phyloP scores from a whole-genome alignment of 1,139 yeast genomes.

The Yamadazyma trypodendri region DNA sequence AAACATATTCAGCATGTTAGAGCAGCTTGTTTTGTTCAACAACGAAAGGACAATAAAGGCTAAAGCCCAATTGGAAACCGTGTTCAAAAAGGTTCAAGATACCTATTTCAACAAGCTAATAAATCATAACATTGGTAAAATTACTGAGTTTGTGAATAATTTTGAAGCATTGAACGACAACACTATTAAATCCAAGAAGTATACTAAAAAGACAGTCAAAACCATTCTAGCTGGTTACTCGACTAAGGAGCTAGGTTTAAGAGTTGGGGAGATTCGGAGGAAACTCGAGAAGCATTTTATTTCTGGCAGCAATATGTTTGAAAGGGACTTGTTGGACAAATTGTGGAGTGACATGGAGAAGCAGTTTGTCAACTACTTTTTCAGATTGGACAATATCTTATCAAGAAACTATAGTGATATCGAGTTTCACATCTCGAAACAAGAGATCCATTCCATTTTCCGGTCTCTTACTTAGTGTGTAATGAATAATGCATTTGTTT shows the following conservation, averaged over 20 bases:
- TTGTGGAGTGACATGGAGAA: slow-evolving; percentile 45
- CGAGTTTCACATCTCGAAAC: slow-evolving; percentile 34
- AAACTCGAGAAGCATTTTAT: slow-evolving; percentile 61
- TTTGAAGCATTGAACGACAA: slow-evolving; percentile 53
- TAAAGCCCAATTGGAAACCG: slow-evolving; percentile 43
- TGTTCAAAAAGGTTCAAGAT: slow-evolving; percentile 46
- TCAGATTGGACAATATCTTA: slow-evolving; percentile 37
- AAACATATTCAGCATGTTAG: slow-evolving; percentile 59
- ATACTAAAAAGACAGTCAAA: slow-evolving; percentile 57
- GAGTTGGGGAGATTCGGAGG: slow-evolving; percentile 55
- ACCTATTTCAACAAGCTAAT: slow-evolving; percentile 48
- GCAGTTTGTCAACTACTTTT: slow-evolving; percentile 35
- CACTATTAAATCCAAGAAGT: slow-evolving; percentile 59
- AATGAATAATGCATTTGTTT: background rate
- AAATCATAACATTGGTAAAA: slow-evolving; percentile 53
- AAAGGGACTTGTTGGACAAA: slow-evolving; percentile 45
- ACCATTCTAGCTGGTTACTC: slow-evolving; percentile 58
- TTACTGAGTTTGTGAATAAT: slow-evolving; percentile 64
- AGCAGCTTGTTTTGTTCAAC: slow-evolving; percentile 41
- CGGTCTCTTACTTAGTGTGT: slow-evolving; percentile 17
- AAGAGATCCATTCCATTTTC: slow-evolving; percentile 35
- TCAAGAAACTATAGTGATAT: slow-evolving; percentile 36
- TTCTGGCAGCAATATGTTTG: slow-evolving; percentile 42
- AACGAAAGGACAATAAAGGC: slow-evolving; percentile 32
- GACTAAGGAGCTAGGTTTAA: slow-evolving; percentile 53